A percentile compares a stretch with the other conserved stretches of the same genome.
phyloP scores from a whole-genome alignment of 2,329 filamentous ascomycete genomes.

The Zasmidium citrigriseum region DNA sequence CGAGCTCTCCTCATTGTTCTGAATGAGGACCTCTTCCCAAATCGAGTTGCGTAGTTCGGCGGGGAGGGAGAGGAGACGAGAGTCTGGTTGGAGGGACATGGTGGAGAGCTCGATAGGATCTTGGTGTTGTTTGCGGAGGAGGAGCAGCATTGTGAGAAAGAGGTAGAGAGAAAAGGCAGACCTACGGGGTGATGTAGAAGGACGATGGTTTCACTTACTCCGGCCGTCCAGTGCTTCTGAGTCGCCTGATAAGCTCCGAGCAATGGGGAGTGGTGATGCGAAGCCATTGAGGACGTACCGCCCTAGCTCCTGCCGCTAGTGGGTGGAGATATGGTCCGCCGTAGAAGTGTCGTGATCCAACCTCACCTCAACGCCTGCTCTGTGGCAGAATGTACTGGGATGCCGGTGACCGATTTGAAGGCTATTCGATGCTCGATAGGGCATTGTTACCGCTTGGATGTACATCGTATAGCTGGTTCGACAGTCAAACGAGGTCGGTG shows the following conservation, averaged over 20 bases:
- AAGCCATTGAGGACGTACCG: background rate
- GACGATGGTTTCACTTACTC: too few species aligned
- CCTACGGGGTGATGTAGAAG: background rate
- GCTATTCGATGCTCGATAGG: background rate
- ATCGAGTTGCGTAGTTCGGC: conserved; percentile 63
- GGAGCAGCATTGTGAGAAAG: conserved; percentile 16
- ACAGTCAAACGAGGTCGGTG: too few species aligned
- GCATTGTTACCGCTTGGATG: too few species aligned
- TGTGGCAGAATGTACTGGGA: background rate
- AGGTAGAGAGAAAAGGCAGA: background rate
- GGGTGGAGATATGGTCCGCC: background rate
- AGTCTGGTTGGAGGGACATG: conserved; percentile 18
- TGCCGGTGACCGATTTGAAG: background rate
- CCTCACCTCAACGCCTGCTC: background rate
- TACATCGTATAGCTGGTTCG: too few species aligned
- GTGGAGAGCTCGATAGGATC: conserved; percentile 1
- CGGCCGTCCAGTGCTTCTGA: background rate
- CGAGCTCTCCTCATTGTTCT: conserved; percentile 12
- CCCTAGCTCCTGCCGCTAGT: background rate
- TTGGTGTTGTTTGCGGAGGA: conserved; percentile 17
- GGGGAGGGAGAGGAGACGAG: conserved; percentile 50
- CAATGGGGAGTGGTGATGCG: background rate
- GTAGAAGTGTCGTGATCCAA: background rate
- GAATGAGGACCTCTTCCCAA: conserved; percentile 31
- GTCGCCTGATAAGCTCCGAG: conserved; percentile 3